Conservation (phyloP, 306 rosid species). For the Ochetophila trinervis region DNA sequence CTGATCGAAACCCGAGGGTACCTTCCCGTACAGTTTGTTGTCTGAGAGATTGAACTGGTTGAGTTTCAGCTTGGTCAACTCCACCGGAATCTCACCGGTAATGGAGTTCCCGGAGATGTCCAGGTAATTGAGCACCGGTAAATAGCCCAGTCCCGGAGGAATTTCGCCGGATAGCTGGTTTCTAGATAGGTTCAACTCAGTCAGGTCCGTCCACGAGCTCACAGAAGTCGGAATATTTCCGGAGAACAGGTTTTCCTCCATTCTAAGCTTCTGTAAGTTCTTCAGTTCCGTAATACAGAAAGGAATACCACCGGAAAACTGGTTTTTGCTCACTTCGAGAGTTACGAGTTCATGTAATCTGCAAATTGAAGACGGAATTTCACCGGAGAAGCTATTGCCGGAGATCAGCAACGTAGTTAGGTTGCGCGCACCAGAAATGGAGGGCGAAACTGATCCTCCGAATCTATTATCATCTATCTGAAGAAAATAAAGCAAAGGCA, state of each 20-base stretch:
- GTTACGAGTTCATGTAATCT: slow-evolving; percentile 28
- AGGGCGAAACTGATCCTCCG: slow-evolving; percentile 42
- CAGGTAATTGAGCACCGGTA: slow-evolving; percentile 53
- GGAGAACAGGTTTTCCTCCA: slow-evolving; percentile 62
- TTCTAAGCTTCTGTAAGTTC: slow-evolving; percentile 48
- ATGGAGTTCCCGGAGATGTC: slow-evolving; percentile 62
- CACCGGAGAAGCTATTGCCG: slow-evolving; percentile 50
- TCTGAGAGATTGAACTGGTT: slow-evolving; percentile 56
- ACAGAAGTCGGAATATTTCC: slow-evolving; percentile 53
- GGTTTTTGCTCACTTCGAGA: slow-evolving; percentile 51
- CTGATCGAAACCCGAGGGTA: slow-evolving; percentile 55
- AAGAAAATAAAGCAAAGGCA: slow-evolving; percentile 32
- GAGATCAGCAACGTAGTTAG: slow-evolving; percentile 36
- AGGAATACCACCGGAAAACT: slow-evolving; percentile 53
- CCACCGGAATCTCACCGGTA: slow-evolving; percentile 61
- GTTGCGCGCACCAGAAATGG: slow-evolving; percentile 30
- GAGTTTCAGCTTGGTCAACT: slow-evolving; percentile 53
- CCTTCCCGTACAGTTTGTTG: slow-evolving; percentile 53
- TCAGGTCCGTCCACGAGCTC: slow-evolving; percentile 50
- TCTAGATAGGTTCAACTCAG: slow-evolving; percentile 53
- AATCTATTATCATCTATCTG: slow-evolving; percentile 48
- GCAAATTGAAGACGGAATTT: slow-evolving; percentile 48
- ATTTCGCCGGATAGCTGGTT: slow-evolving; percentile 57
- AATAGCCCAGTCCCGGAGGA: slow-evolving; percentile 51
- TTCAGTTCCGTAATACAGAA: slow-evolving; percentile 50